A percentile compares a stretch with the other conserved stretches of the same genome.
phyloP scores from a whole-genome alignment of 805 yeast species.

The Schwanniomyces vanrijiae region DNA sequence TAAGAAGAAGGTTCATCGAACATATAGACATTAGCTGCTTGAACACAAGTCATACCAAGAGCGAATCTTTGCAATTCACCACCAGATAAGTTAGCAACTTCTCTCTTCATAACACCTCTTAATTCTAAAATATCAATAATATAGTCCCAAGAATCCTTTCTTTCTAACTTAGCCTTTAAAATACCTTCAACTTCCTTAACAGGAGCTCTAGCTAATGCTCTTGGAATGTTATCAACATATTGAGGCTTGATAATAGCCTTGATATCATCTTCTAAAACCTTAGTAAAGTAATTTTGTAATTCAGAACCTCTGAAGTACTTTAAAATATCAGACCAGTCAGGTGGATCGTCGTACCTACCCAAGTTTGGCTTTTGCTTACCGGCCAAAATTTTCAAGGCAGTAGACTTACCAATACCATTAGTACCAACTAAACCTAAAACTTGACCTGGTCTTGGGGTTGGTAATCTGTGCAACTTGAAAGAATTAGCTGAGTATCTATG shows the following conservation, averaged over 20 bases:
- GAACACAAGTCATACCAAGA: constrained; percentile 95
- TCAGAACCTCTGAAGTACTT: constrained; percentile 94
- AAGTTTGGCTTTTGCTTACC: constrained; percentile 97
- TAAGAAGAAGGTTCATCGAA: constrained; percentile 99
- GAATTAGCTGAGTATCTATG: constrained; percentile 98
- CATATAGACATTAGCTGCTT: constrained; percentile 94
- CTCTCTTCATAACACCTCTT: constrained; percentile 76
- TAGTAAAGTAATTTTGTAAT: constrained; percentile 93
- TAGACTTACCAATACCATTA: constrained; percentile 98
- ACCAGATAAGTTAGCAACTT: constrained; percentile 88
- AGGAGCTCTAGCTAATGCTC: constrained; percentile 88
- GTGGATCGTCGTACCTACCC: constrained; percentile 93
- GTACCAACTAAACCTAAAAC: constrained; percentile 97
- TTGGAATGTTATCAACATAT: constrained; percentile 95
- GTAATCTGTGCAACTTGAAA: constrained; percentile 94
- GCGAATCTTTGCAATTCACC: constrained; percentile 99
- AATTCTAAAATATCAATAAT: constrained; percentile 74
- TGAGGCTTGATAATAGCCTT: constrained; percentile 99
- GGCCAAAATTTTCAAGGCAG: constrained; percentile 93
- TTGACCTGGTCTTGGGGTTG: constrained; percentile 99
- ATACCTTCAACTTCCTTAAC: constrained; percentile 83
- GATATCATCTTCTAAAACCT: constrained; percentile 88
- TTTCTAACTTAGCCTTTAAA: constrained; percentile 73
- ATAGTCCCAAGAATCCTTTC: constrained; percentile 63
- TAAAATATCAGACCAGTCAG: constrained; percentile 94